Evolutionary conservation across 2,329 filamentous ascomycete genomes (phyloP), one percentile per base, ranked within the genome.

Genomic region (Diaporthe caulivora): DNA sequence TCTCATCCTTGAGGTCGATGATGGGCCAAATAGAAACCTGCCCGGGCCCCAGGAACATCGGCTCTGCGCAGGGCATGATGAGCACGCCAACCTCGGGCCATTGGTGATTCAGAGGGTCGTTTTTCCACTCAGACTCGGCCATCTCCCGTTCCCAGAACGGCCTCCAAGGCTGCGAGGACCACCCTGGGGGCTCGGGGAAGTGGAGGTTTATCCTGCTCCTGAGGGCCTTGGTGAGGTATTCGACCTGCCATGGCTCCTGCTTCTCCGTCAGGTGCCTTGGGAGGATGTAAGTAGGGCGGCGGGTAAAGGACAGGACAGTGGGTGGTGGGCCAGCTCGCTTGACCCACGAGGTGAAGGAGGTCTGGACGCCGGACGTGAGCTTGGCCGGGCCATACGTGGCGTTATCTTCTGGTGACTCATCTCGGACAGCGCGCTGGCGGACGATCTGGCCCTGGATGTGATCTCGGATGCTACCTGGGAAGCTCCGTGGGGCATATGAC

Each of bases 1-100:
- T 37, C 2, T 49, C 42, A 3, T 75, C 73, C n/a, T 26, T 29
- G 3, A 75, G 29, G 34, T 75, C 73, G 13, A 75, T 68, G 10
- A 73, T 47, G 11, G 73, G 73, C 73, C 73, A 75, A 24, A 75
- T 71, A 10, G 71, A 73, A 10, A 75, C 18, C 37, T 75, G 73
- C 2, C 73, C 73, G 4, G 73, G 73, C 8, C 73, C 73, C 8
- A 68, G 72, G 47, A 67, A 75, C 71, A 75, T 75, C 29, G 73
- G 42, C 21, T 75, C 73, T 24, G 58, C n/a, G 21, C 73, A 75
- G 11, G 73, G 73, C 71, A 75, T 71, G 67, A 57, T 34, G 11
- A 73, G 55, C 6, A 75, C 71, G 4, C 60, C 68, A 21, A 69
- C 58, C 1, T 64, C 67, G 11, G 69, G 18, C 73, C 73, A 75